Evolutionary conservation across 768 basidiomycete genomes (phyloP), one percentile per base, ranked within the genome.

Genomic region (Lentinula sp.): DNA sequence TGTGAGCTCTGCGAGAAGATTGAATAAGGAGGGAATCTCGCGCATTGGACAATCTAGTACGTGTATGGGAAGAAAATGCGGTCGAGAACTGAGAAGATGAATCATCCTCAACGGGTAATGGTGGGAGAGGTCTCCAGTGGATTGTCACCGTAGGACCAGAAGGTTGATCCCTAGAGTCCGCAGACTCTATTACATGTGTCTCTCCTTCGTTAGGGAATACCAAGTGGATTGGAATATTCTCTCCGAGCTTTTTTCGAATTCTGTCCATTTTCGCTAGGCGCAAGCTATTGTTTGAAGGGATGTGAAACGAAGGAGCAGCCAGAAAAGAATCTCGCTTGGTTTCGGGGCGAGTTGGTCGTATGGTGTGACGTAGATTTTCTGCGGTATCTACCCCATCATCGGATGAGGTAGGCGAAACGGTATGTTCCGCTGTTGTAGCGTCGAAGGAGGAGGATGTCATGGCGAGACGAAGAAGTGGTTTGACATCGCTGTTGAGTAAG

Each of bases 181-280:
- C 45, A 32, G 28, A 32, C 13, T 39, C 32, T 3, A 28, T 28
- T 3, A 28, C 15, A 42, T 60, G 13, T 16, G 46, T 8, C 32
- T 62, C 48, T 16, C 58, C 23, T 15, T 48, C 23, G 2, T 62
- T 41, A 28, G 84, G 79, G 71, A 88, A 88, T 54, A 90, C 83
- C 35, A 87, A 77, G 41, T 82, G 76, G 1, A 79, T 64, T 6
- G 88, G 88, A 20, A 89, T 82, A 32, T 79, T 82, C 18, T 86
- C 77, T 0, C 88, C 88, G 2, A 90, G 77, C 65, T 73, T 85
- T 66, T 79, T 81, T 56, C 83, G 77, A 54, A 90, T 73, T 36
- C 82, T 76, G 53, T 86, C 85, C 78, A 90, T 83, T 70, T 88
- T 90, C 64, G 76, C 73, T 51, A 81, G 78, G 23, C 84, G 78